Evolutionary conservation across 768 basidiomycete species (phyloP).

Genomic region (Kwoniella mangroviensis): DNA sequence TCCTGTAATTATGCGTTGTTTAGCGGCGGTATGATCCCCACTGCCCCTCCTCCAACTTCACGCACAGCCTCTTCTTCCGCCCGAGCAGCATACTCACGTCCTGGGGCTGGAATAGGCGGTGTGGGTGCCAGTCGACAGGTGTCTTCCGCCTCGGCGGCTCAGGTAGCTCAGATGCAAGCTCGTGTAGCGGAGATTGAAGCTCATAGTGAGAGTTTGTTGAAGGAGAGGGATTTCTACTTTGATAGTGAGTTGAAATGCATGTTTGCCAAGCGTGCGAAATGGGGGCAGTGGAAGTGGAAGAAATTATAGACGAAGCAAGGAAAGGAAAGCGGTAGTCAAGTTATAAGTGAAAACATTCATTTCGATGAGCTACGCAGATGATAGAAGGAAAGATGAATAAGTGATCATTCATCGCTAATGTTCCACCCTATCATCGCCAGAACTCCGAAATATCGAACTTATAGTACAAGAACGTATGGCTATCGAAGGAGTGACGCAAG

Average conservation of each 20-base stretch:
- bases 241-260: conserved; percentile 66
- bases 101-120: conserved; percentile 10
- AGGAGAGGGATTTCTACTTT: conserved; percentile 98
- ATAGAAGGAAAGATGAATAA: too few species aligned
- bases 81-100: conserved; percentile 11
- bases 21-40: conserved; percentile 13
- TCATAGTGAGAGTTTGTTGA: conserved; percentile 89
- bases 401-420: background rate
- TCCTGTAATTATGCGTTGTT: background rate
- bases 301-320: too few species aligned
- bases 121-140: conserved; percentile 33
- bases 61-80: conserved; percentile 21
- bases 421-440: conserved; percentile 2
- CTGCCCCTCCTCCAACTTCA: conserved; percentile 21
- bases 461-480: conserved; percentile 82
- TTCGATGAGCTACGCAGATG: too few species aligned
- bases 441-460: conserved; percentile 97
- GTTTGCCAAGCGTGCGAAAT: background rate
- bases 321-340: too few species aligned
- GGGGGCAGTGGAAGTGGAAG: too few species aligned
- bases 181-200: conserved; percentile 81
- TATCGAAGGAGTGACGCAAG: conserved; percentile 62
- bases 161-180: conserved; percentile 69
- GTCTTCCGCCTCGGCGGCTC: conserved; percentile 60
- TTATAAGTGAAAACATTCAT: too few species aligned